Base-by-base conservation (phyloP, 441 rosid species). In the Iberis amara region DNA sequence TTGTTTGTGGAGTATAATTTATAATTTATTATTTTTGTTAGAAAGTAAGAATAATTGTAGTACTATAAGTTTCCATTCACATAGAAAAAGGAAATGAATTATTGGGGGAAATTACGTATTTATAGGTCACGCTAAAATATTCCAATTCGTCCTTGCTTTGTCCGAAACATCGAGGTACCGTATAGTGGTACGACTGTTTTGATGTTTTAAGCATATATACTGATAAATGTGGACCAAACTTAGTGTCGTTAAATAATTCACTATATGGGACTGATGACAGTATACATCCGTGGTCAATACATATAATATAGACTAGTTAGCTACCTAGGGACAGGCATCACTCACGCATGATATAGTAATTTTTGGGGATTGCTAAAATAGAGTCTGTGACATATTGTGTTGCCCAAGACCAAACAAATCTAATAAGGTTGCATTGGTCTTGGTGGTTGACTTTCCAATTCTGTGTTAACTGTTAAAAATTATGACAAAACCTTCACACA, bases 161-260 rank as follows among this genome's bases (percentile, higher is more conserved):
- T 43, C 39, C 18, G 11, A 28, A 56, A 42, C 41, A 42, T 51
- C 23, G 13, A 4, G 47, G 57, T 64, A 57, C 64, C 69, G 10
- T 11, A 64, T 18, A 11, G 7, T 49, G 52, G 68, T 64, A 57
- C 68, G 62, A 63, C 14, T 48, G 57, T 55, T 55, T 56, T 41
- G 68, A 64, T 40, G 33, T 28, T 64, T 57, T 41, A 24, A 28
- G 52, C 52, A 50, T n/a, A n/a, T n/a, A n/a, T 21, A 13, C 21
- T 5, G 43, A 5, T 3, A 36, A 39, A 36, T 0, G 57, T 64
- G 57, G 52, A 56, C 68, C 58, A 26, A 26, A 64, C 58, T 64
- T 42, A 12, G 33, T 12, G 13, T 11, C 14, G 33, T 49, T 30
- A 48, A 24, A 33, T 49, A 14, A 26, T 35, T 48, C 57, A 49